Percentiles rank a stretch among this genome's conserved stretches.
Evolutionary conservation across 371 early-diverging fungal species (phyloP).

Genomic region (Apophysomyces trapeziformis): DNA sequence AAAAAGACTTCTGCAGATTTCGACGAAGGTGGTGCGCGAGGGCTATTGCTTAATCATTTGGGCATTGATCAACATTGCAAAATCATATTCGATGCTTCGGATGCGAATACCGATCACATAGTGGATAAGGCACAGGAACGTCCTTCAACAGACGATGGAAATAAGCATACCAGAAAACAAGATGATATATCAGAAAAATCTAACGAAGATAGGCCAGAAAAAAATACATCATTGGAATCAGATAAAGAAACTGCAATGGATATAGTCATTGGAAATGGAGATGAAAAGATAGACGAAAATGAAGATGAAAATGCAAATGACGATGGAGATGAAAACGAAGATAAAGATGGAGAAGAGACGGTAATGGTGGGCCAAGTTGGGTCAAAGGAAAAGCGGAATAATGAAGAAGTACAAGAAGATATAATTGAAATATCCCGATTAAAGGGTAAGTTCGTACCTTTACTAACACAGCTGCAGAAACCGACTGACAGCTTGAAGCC

Average conservation of each 20-base stretch:
- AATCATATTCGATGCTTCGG: conserved; percentile 94
- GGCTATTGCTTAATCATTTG: conserved; percentile 88
- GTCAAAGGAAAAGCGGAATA: background rate
- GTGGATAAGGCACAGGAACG: background rate
- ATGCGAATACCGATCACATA: conserved; percentile 57
- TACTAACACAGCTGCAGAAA: background rate
- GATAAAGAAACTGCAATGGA: conserved; percentile 7
- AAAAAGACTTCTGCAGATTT: conserved; percentile 97
- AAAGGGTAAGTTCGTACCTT: background rate
- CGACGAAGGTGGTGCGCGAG: conserved; percentile 98
- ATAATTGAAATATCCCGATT: background rate
- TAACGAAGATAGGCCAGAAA: conserved; percentile 36
- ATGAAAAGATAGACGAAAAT: conserved; percentile 20
- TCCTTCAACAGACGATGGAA: background rate
- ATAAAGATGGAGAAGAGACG: background rate
- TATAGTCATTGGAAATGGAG: background rate
- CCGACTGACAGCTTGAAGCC: conserved; percentile 35
- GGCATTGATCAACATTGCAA: conserved; percentile 80
- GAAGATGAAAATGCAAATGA: background rate
- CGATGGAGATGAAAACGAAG: background rate
- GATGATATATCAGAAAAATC: conserved; percentile 15
- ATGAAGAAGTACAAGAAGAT: background rate
- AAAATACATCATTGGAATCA: conserved; percentile 23
- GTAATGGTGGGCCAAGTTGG: background rate
- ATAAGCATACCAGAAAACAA: background rate